Evolutionary conservation across 352 stramenopile genomes (phyloP), one percentile per base, ranked within the genome.

Genomic region (Pythium diclinum): DNA sequence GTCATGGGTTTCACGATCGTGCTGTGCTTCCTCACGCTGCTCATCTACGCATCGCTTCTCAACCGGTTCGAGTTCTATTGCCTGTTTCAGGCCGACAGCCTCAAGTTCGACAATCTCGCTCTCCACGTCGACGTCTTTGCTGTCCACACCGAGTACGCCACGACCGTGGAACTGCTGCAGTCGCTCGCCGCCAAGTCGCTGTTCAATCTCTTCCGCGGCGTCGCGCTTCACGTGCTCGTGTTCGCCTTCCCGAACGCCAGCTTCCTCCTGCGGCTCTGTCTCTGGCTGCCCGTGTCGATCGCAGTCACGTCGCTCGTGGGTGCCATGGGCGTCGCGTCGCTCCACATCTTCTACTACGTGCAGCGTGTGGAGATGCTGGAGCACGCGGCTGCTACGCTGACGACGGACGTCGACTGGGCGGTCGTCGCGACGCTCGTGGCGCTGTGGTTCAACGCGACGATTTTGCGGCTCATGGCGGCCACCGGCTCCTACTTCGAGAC

Each of bases 311-410:
- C 77, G 6, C 42, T 88, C 0, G 38, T 90, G 7, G 75, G 74
- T 19, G 77, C 77, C 5, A 61, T 86, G 54, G 62, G 53, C 5
- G 28, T 78, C 3, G 74, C 63, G 73, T 51, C 74, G 19, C 59
- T 89, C 3, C 76, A 86, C 56, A 70, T 76, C 5, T 87, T 89
- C 44, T 88, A 88, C 61, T 84, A 79, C 44, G 74, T 84, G 3
- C 74, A 87, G 33, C 81, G 77, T 32, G 57, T 53, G 4, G 69
- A 81, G 17, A 74, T 88, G 32, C 38, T 88, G 8, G 40, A 59
- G 16, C 19, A 71, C 23, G 58, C 68, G 0, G 56, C 59, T 0
- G 51, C 75, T 0, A 65, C 63, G 5, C 51, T 82, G 40, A 78
- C 78, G 8, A 79, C 65, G 0, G n/a, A 73, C 21, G 70, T 67